Evolutionary conservation across 768 basidiomycete genomes (phyloP), one percentile per base, ranked within the genome.

Genomic region (Ramaria sp.): DNA sequence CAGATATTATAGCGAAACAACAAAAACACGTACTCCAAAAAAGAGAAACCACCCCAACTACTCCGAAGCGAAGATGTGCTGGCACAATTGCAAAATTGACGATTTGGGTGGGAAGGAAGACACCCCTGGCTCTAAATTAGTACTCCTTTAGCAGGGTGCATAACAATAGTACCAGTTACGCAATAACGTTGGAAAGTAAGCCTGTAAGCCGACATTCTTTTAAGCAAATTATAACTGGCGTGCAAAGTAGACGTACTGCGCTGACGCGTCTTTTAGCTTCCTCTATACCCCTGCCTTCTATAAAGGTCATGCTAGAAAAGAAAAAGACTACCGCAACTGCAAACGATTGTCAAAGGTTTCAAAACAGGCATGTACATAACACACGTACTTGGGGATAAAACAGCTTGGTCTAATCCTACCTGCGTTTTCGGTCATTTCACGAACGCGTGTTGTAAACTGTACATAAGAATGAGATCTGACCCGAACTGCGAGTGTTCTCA

Each of bases 391-490:
- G 92, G 91, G 1, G 88, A 84, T 45, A 89, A 70, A 12, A 88
- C 61, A 5, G 78, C 77, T 68, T 95, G 92, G 65, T 94, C 92
- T 25, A 93, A 73, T 67, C 77, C 87, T 5, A 89, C 86, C 86
- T 85, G 63, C 48, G 59, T 36, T n/a, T 52, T 44, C 52, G 27
- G 39, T 49, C 15, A 57, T 18, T 3, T 27, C 52, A 57, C 41
- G 58, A 55, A 50, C 27, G 24, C 10, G 32, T 20, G 25, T 9
- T 30, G 37, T 28, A 41, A 41, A 39, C n/a, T 7, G 27, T 42
- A 5, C 20, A 20, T 44, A 34, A 18, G 5, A 25, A 24, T 48
- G 34, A 5, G 34, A 10, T 42, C 81, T 43, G 48, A 87, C 87
- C 34, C 84, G 72, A 61, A 82, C 83, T 9, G 81, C 63, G 38